Evolutionary conservation across 768 basidiomycete genomes (phyloP).

Genomic region (Gautieria morchelliformis): DNA sequence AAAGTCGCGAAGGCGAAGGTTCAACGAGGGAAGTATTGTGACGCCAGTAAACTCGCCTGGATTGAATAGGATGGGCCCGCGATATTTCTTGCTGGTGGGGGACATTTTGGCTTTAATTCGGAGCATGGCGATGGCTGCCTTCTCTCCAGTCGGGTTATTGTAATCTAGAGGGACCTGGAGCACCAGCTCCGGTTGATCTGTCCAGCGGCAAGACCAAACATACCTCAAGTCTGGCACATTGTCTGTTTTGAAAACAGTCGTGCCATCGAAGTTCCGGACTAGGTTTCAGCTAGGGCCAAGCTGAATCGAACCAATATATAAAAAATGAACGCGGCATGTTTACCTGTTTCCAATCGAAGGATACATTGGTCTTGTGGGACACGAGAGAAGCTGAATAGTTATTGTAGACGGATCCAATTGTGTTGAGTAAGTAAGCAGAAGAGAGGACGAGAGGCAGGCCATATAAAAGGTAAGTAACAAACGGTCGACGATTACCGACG

Average conservation of each 20-base stretch:
- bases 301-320: no score
- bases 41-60: constrained; percentile 15
- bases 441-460: background rate
- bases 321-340: no score
- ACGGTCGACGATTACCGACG: background rate
- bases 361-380: background rate
- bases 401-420: background rate
- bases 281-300: constrained; percentile 12
- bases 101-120: constrained; percentile 28
- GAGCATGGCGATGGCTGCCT: constrained; percentile 33
- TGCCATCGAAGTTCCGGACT: constrained; percentile 20
- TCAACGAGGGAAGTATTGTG: background rate
- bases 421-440: background rate
- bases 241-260: constrained; percentile 14
- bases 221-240: constrained; percentile 27
- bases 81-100: constrained; percentile 23
- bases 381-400: background rate
- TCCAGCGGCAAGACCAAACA: background rate
- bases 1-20: background rate
- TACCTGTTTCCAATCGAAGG: background rate
- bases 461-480: background rate
- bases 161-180: constrained; percentile 38
- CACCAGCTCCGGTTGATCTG: background rate
- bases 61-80: constrained; percentile 37
- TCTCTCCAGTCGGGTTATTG: constrained; percentile 26